phyloP scores from a whole-genome alignment of 768 basidiomycete genomes.

The Boletus rubroflammeus region DNA sequence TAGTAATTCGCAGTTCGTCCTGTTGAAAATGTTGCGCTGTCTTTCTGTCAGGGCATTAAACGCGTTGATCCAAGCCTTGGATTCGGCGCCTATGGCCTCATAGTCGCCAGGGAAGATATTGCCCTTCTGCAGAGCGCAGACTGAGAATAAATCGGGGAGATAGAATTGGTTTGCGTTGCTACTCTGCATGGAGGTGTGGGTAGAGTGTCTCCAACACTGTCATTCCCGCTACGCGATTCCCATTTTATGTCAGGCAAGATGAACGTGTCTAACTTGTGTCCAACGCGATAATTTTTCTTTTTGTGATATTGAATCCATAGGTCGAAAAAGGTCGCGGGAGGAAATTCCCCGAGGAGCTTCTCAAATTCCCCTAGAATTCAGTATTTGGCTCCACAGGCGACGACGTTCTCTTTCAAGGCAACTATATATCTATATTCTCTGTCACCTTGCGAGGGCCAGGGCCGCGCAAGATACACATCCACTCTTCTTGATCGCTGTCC shows the following conservation, averaged over 20 bases:
- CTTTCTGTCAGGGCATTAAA: constrained; percentile 56
- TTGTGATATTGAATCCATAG: not conserved
- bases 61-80: constrained; percentile 59
- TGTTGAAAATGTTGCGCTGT: constrained; percentile 53
- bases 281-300: not conserved
- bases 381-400: not conserved
- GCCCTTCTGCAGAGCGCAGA: constrained; percentile 43
- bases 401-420: not conserved
- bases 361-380: not conserved
- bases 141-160: constrained; percentile 54
- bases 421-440: not conserved
- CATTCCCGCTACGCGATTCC: not conserved
- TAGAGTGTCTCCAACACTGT: not conserved
- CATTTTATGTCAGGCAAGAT: constrained; percentile 7
- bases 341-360: constrained; percentile 8
- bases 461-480: constrained; percentile 85
- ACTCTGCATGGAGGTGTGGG: constrained; percentile 1
- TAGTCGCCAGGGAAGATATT: constrained; percentile 54
- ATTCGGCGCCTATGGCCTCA: constrained; percentile 50
- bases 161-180: constrained; percentile 34
- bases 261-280: constrained; percentile 5
- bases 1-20: constrained; percentile 58
- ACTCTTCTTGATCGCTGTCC: constrained; percentile 53
- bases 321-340: not conserved
- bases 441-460: constrained; percentile 47